phyloP scores from a whole-genome alignment of 352 stramenopile genomes.

The Pythium dissimile region DNA sequence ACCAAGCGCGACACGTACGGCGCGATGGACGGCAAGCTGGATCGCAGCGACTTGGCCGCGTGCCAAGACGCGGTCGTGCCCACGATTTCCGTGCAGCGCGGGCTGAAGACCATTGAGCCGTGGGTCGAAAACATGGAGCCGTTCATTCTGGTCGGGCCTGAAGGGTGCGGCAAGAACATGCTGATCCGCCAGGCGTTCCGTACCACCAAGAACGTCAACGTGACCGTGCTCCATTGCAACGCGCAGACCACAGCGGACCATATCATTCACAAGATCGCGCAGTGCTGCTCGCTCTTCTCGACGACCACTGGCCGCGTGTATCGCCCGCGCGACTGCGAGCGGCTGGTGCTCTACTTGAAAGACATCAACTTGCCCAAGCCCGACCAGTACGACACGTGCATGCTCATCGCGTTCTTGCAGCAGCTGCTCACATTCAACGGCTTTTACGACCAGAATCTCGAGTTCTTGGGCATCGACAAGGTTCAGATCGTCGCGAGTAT shows the following conservation, averaged over 20 bases:
- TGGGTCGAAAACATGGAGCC: slow-evolving; percentile 93
- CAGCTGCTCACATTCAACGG: slow-evolving; percentile 94
- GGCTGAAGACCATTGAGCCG: slow-evolving; percentile 82
- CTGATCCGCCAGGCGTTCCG: slow-evolving; percentile 90
- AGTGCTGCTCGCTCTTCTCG: slow-evolving; percentile 92
- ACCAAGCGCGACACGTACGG: slow-evolving; percentile 80
- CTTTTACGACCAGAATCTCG: slow-evolving; percentile 94
- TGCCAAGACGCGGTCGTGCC: slow-evolving; percentile 56
- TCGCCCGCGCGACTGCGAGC: slow-evolving; percentile 88
- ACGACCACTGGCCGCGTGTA: slow-evolving; percentile 91
- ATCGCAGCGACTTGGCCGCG: slow-evolving; percentile 39
- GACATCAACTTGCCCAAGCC: slow-evolving; percentile 95
- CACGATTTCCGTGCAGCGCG: slow-evolving; percentile 84
- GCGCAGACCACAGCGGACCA: slow-evolving; percentile 92
- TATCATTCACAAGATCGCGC: slow-evolving; percentile 93
- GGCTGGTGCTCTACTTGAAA: slow-evolving; percentile 94
- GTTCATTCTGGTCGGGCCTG: slow-evolving; percentile 93
- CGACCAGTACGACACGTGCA: slow-evolving; percentile 95
- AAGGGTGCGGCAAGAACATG: slow-evolving; percentile 95
- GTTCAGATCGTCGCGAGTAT: slow-evolving; percentile 95
- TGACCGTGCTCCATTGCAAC: slow-evolving; percentile 93
- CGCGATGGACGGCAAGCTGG: slow-evolving; percentile 60
- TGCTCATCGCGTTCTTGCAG: slow-evolving; percentile 96
- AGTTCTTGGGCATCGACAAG: slow-evolving; percentile 93
- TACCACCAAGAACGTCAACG: slow-evolving; percentile 64